phyloP scores from a whole-genome alignment of 2,329 filamentous ascomycete species.

The Fusarium decemcellulare region DNA sequence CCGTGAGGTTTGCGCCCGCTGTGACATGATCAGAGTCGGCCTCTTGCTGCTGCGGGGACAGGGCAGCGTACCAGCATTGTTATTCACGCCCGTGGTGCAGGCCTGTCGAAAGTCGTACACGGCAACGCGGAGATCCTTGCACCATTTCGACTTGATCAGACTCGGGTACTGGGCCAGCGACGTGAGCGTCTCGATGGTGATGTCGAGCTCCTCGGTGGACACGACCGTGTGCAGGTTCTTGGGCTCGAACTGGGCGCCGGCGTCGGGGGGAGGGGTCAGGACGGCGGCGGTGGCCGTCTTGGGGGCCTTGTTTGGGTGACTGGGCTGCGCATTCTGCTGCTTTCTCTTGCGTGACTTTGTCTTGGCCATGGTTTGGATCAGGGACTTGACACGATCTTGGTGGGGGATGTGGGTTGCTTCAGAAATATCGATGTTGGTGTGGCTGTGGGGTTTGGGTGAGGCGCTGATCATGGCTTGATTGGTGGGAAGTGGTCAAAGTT shows the following conservation, averaged over 20 bases:
- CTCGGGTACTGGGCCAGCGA: constrained; percentile 71
- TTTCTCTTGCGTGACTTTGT: constrained; percentile 63
- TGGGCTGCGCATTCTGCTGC: constrained; percentile 52
- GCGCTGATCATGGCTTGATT: too few species aligned
- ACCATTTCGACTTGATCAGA: constrained; percentile 77
- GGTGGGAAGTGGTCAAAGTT: too few species aligned
- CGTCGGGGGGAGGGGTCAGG: constrained; percentile 55
- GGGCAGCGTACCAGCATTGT: constrained; percentile 62
- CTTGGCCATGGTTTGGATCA: constrained; percentile 55
- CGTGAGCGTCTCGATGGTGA: constrained; percentile 75
- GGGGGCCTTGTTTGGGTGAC: constrained; percentile 53
- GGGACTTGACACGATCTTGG: constrained; percentile 5
- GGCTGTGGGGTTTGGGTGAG: too few species aligned
- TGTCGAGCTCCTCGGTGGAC: constrained; percentile 76
- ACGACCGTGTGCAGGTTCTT: constrained; percentile 67
- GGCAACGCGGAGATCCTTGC: constrained; percentile 75
- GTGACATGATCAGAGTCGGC: constrained; percentile 11
- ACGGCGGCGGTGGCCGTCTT: constrained; percentile 51
- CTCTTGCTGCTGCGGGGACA: background rate
- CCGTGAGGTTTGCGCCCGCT: constrained; percentile 74
- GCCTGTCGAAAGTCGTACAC: constrained; percentile 79
- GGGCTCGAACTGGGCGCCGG: constrained; percentile 55
- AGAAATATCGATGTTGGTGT: constrained; percentile 3
- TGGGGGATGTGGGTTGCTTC: constrained; percentile 14
- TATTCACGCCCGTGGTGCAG: constrained; percentile 77